phyloP scores from a whole-genome alignment of 2,329 filamentous ascomycete species.

The Aulographum hederae region DNA sequence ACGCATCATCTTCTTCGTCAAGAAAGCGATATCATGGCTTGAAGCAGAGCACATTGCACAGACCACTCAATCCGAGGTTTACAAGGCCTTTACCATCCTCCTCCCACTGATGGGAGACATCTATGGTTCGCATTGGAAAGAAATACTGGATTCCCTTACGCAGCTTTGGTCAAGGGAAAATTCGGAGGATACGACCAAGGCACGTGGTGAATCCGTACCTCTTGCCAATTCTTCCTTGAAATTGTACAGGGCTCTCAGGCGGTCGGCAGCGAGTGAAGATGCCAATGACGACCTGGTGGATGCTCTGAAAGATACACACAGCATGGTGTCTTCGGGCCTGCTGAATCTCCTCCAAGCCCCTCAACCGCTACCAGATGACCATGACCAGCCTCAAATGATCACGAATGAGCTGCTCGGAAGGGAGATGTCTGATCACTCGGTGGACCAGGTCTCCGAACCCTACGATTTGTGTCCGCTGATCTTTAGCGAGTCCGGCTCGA shows the following conservation, averaged over 20 bases:
- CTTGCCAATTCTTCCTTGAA: not conserved
- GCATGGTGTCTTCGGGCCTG: slow-evolving; percentile 37
- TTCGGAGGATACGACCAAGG: slow-evolving; percentile 1
- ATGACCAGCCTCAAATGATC: slow-evolving; percentile 51
- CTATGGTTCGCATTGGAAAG: slow-evolving; percentile 76
- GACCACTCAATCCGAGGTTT: slow-evolving; percentile 38
- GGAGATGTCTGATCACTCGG: slow-evolving; percentile 44
- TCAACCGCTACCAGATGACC: slow-evolving; percentile 30
- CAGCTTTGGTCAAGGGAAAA: slow-evolving; percentile 14
- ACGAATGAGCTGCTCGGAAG: slow-evolving; percentile 59
- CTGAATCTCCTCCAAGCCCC: slow-evolving; percentile 43
- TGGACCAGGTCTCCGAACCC: slow-evolving; percentile 40
- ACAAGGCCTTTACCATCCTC: slow-evolving; percentile 32
- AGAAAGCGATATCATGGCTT: slow-evolving; percentile 57
- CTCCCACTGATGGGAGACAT: slow-evolving; percentile 62
- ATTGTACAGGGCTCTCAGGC: slow-evolving; percentile 38
- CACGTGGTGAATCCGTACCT: not conserved
- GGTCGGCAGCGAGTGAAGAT: slow-evolving; percentile 36
- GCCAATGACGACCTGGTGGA: slow-evolving; percentile 78
- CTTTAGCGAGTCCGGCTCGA: slow-evolving; percentile 51
- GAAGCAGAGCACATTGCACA: slow-evolving; percentile 27
- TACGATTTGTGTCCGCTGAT: slow-evolving; percentile 58
- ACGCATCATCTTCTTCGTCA: slow-evolving; percentile 65
- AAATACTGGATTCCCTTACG: slow-evolving; percentile 18
- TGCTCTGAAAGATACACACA: slow-evolving; percentile 43